Evolutionary conservation across 2,329 filamentous ascomycete genomes (phyloP), one percentile per base, ranked within the genome.

Genomic region (Epichloe sibirici): DNA sequence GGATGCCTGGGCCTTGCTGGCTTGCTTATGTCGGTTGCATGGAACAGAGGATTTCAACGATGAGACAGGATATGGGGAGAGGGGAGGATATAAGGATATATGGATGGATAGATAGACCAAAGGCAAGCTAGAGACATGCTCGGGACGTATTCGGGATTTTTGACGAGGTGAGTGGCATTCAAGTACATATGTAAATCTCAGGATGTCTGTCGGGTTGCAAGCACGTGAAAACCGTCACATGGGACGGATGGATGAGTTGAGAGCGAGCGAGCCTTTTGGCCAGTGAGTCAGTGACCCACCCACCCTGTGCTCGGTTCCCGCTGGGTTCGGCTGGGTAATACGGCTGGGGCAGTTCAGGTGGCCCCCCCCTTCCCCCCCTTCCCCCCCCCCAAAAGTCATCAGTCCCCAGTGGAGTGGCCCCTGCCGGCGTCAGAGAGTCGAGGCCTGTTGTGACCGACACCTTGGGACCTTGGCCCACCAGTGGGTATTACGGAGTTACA

Each of bases 191-290:
- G 17, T 17, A 43, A 51, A 51, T 50, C 15, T 42, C 52, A 21
- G 17, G 17, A 21, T 21, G 17, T 21, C 17, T 31, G 52, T 55
- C 39, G 37, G 49, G 46, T 45, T 9, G 48, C 38, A 49, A 49
- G 49, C 53, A 54, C 53, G 53, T 54, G 53, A 54, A 54, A 51
- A 43, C 23, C 49, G 40, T 52, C 49, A 52, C 53, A 54, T 52
- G 53, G 49, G 45, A 54, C 28, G 28, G 28, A 11, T 11, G 28
- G 9, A 9, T 17, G 37, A 28, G 17, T 21, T 21, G 17, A 21
- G 17, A 21, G 17, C 17, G 45, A 17, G 51, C 23, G 37, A 34
- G 28, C 25, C 23, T 23, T 8, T 17, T 21, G 12, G 17, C 17
- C 17, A 21, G 17, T 21, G 23, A 4, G 23, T 4, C 23, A 23